Conservation (phyloP, 176 grass and related monocot species). For the Chrysopogon serrulatus region DNA sequence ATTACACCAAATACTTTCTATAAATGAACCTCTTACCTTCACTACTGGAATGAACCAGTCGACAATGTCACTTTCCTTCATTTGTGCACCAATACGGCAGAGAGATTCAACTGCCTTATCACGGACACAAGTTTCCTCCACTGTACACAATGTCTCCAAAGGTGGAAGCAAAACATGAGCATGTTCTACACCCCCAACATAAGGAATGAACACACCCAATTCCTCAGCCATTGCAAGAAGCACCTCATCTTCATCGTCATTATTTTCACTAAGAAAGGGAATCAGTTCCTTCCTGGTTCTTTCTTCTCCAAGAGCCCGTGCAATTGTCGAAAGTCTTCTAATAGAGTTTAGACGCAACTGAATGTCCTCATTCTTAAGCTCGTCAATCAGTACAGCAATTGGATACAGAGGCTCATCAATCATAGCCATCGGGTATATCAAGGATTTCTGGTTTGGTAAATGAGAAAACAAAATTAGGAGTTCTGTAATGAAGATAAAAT, state of each 20-base stretch:
- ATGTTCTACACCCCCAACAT: conserved; percentile 75
- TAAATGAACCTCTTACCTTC: conserved; percentile 41
- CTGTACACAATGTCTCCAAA: conserved; percentile 63
- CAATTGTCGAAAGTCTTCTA: conserved; percentile 69
- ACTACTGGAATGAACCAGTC: conserved; percentile 66
- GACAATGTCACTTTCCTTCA: conserved; percentile 72
- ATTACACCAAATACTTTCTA: neutral
- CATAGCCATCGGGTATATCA: conserved; percentile 45
- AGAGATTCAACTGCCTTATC: conserved; percentile 78
- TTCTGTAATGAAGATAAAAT: neutral
- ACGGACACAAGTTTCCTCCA: conserved; percentile 79
- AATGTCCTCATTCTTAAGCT: conserved; percentile 92
- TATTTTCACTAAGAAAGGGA: conserved; percentile 79
- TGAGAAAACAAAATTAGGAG: neutral
- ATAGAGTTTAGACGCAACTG: conserved; percentile 77
- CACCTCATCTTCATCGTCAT: conserved; percentile 81
- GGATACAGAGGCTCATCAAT: conserved; percentile 70
- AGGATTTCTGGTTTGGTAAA: neutral
- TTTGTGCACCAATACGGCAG: conserved; percentile 72
- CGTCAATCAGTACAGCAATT: conserved; percentile 71
- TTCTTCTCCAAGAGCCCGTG: conserved; percentile 75
- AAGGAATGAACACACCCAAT: conserved; percentile 78
- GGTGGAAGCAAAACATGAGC: conserved; percentile 68
- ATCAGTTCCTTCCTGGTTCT: conserved; percentile 79
- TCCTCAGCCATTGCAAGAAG: conserved; percentile 84